Conservation (phyloP, 345 rosid species). For the Brassica rapa region DNA sequence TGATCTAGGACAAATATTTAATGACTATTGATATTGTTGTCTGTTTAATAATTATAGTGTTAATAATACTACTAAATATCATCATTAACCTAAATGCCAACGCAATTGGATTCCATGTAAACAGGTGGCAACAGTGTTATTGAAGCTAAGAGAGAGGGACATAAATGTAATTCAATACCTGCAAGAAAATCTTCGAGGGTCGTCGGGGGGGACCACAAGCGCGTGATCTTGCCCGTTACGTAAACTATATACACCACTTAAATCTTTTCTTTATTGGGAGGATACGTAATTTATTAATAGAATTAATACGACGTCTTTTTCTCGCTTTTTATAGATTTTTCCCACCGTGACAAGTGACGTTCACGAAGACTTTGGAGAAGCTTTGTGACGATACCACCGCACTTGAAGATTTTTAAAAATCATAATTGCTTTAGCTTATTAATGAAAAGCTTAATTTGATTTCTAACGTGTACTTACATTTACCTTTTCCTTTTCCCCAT, state of each 20-base stretch:
- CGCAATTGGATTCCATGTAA: neutral
- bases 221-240: slow-evolving; percentile 31
- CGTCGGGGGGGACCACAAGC: slow-evolving; percentile 22
- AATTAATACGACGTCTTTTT: slow-evolving; percentile 38
- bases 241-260: slow-evolving; percentile 23
- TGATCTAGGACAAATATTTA: neutral
- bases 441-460: neutral
- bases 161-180: neutral
- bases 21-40: neutral
- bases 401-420: neutral
- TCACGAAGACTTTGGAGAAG: slow-evolving; percentile 27
- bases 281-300: slow-evolving; percentile 25
- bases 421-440: neutral
- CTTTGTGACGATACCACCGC: slow-evolving; percentile 16
- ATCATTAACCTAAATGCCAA: neutral
- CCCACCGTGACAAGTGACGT: slow-evolving; percentile 21
- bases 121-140: slow-evolving; percentile 10
- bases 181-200: slow-evolving; percentile 31
- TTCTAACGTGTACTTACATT: neutral
- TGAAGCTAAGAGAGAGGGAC: neutral
- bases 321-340: slow-evolving; percentile 24
- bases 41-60: neutral
- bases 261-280: slow-evolving; percentile 37
- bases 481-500: neutral
- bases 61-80: neutral